phyloP scores from a whole-genome alignment of 139 green algal species.

The Volvox reticuliferus region DNA sequence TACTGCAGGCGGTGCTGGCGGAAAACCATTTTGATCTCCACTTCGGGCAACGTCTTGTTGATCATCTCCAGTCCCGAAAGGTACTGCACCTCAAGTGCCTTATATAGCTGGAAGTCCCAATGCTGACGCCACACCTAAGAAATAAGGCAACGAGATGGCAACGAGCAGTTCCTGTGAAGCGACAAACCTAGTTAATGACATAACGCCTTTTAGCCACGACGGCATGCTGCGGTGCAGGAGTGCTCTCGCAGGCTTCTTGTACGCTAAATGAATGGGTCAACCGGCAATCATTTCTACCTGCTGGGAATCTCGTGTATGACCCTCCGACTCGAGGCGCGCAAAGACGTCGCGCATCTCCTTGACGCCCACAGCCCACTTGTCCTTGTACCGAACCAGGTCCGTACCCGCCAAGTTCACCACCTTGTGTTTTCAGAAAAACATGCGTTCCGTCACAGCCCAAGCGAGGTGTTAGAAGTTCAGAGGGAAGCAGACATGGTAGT shows the following conservation, averaged over 20 bases:
- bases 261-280: no score
- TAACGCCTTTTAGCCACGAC: no score
- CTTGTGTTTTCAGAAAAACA: conserved; percentile 23
- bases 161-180: not conserved
- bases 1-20: conserved; percentile 75
- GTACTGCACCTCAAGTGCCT: conserved; percentile 86
- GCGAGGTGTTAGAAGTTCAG: no score
- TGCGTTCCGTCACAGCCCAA: no score
- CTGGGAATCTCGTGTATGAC: conserved; percentile 72
- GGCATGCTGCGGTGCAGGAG: no score
- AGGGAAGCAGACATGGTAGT: no score
- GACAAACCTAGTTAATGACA: not conserved
- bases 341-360: conserved; percentile 84
- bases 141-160: no score
- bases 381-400: conserved; percentile 82
- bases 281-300: not conserved
- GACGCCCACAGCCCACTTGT: conserved; percentile 76
- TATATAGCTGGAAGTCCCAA: conserved; percentile 90
- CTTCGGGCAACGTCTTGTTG: conserved; percentile 77
- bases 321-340: conserved; percentile 72
- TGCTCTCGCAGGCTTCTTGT: no score
- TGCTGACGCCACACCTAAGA: conserved; percentile 80
- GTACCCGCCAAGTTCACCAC: conserved; percentile 73
- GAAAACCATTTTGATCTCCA: conserved; percentile 74
- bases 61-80: conserved; percentile 74